Evolutionary conservation across 305 asterid species (phyloP).

Genomic region (Solanum chacoense): DNA sequence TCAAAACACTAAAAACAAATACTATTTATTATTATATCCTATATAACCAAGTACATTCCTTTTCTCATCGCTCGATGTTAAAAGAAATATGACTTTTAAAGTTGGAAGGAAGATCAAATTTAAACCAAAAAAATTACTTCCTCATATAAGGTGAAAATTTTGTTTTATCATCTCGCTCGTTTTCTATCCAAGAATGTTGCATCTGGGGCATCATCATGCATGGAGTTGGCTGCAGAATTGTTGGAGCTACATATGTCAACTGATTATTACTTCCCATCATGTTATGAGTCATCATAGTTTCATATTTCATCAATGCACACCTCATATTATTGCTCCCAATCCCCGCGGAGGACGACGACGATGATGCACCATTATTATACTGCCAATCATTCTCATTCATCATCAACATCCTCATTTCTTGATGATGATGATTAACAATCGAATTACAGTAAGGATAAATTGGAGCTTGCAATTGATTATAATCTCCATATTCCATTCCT

Average conservation of each 20-base stretch:
- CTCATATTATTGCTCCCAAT: conserved; percentile 6
- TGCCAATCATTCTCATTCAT: conserved; percentile 18
- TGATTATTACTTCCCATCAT: conserved; percentile 7
- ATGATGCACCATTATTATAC: conserved; percentile 8
- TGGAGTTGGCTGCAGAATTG: conserved; percentile 1
- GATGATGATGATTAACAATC: conserved; percentile 14
- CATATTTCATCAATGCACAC: conserved; percentile 16
- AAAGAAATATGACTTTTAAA: neutral
- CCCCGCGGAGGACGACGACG: neutral
- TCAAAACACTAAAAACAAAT: neutral
- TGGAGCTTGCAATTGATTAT: conserved; percentile 4
- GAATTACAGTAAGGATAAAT: conserved; percentile 10
- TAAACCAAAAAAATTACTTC: neutral
- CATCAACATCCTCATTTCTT: conserved; percentile 31
- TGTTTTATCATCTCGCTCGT: neutral
- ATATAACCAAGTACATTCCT: neutral
- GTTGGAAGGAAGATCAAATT: neutral
- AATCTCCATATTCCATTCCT: conserved; percentile 13
- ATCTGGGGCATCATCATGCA: neutral
- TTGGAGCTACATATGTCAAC: conserved; percentile 12
- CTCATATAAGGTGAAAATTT: neutral
- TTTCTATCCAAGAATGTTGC: neutral
- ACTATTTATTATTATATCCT: no score
- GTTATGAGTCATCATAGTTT: conserved; percentile 9
- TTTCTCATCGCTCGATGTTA: neutral